Base-by-base conservation (phyloP, 2,329 filamentous ascomycete genomes). In the Alternaria novae-zelandiae region DNA sequence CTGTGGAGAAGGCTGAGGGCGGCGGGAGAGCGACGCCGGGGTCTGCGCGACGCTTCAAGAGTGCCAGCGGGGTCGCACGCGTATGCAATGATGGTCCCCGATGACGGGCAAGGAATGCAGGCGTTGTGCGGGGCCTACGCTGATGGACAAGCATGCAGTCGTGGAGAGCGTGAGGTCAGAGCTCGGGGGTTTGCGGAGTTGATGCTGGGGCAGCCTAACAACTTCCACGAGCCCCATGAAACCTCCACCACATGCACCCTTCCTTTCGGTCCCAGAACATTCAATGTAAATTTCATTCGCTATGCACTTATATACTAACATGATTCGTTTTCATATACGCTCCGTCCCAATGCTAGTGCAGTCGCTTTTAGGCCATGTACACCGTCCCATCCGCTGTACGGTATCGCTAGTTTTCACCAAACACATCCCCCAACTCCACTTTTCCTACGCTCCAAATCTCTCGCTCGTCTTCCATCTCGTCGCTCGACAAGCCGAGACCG, bases 381-480 rank as follows among this genome's bases (percentile, higher is more conserved):
- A 32, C 54, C 17, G 6, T 51, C 49, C 28, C n/a, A 50, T 3
- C 47, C 30, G 21, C 20, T 28, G 30, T 30, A 4, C 11, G 0
- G 13, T 7, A 28, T 59, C 20, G 32, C 51, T 63, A 69, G 30
- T 66, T 59, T 12, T 72, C 69, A 4, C 66, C 72, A 71, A 77
- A 77, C 9, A 77, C 74, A 63, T 93, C 91, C 9, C 87, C 91
- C 50, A 94, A 82, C 78, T 98, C 95, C 54, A 97, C 89, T 81
- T 91, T 94, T 6, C 96, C 96, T 54, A 99, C 91, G 78, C 92
- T 96, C 94, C 94, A 97, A 66, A 99, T 90, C 83, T 99, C 96
- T 80, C 89, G 91, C 84, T 97, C 93, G 81, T 99, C 96, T 76
- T 99, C 96, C 30, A 89, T 84, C 83, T 99, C 96, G 79, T 99